Conservation (phyloP, 805 yeast species). For the Maudiozyma pseudohumilis region DNA sequence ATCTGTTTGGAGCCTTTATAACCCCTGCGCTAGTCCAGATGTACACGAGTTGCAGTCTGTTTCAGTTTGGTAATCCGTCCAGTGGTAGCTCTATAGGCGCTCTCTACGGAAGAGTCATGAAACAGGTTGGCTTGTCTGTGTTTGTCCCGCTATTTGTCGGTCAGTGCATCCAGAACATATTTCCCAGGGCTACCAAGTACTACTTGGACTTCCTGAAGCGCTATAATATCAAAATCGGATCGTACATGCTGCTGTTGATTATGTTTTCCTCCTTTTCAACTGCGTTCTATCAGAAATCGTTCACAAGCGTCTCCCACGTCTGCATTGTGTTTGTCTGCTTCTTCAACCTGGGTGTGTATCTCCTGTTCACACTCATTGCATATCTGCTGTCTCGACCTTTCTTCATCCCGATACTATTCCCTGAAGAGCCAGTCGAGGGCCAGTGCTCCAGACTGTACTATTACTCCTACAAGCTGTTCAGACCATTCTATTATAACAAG, state of each 20-base stretch:
- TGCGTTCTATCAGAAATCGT: conserved; percentile 76
- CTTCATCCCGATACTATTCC: conserved; percentile 37
- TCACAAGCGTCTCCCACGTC: conserved; percentile 55
- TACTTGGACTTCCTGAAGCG: conserved; percentile 17
- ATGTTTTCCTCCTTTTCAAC: conserved; percentile 78
- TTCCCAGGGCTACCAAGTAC: conserved; percentile 38
- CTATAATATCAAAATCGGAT: conserved; percentile 49
- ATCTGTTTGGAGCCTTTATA: conserved; percentile 73
- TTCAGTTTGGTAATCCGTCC: conserved; percentile 78
- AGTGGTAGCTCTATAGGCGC: conserved; percentile 39
- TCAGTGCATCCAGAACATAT: conserved; percentile 63
- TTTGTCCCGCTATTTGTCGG: conserved; percentile 86
- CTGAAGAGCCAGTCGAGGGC: conserved; percentile 37
- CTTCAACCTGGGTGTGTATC: conserved; percentile 70
- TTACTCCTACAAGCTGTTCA: conserved; percentile 29
- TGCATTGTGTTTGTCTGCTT: conserved; percentile 71
- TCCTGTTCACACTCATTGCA: conserved; percentile 63
- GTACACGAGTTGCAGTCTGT: conserved; percentile 44
- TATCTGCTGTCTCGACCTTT: conserved; percentile 51
- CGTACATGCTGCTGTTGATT: conserved; percentile 66
- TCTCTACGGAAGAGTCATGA: conserved; percentile 70
- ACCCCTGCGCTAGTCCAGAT: conserved; percentile 79
- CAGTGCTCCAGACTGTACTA: conserved; percentile 37
- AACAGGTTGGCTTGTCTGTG: conserved; percentile 75
- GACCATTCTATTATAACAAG: conserved; percentile 63